Conservation (phyloP, 2,329 filamentous ascomycete genomes). For the Setomelanomma holmii region DNA sequence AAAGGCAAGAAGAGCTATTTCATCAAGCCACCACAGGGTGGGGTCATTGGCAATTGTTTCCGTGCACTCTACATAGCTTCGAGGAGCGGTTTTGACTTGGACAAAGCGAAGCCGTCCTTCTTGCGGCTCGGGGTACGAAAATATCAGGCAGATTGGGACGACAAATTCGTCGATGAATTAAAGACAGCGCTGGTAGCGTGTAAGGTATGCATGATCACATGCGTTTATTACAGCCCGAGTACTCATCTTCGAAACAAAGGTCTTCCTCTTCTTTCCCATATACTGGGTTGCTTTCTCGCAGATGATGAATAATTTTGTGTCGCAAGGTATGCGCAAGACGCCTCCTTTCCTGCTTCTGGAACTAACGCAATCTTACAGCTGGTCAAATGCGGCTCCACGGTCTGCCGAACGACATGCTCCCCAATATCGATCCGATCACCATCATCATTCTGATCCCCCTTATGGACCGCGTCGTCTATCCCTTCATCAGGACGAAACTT, state of each 20-base stretch:
- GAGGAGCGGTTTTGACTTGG: constrained; percentile 59
- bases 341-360: neutral
- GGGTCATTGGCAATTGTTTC: constrained; percentile 57
- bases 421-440: constrained; percentile 56
- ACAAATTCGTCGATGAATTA: constrained; percentile 75
- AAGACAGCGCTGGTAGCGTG: constrained; percentile 71
- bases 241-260: constrained; percentile 30
- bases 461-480: constrained; percentile 55
- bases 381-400: constrained; percentile 56
- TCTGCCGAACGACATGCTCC: constrained; percentile 58
- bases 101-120: constrained; percentile 70
- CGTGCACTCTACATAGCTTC: constrained; percentile 64
- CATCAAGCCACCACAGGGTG: constrained; percentile 47
- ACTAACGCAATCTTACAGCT: constrained; percentile 29
- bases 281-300: constrained; percentile 56
- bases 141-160: constrained; percentile 64
- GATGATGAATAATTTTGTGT: constrained; percentile 59
- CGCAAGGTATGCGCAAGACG: constrained; percentile 44
- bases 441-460: constrained; percentile 57
- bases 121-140: constrained; percentile 50
- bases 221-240: too few species aligned
- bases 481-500: constrained; percentile 50
- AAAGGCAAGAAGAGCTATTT: constrained; percentile 44
- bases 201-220: constrained; percentile 47
- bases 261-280: constrained; percentile 63